Percentiles rank a stretch among this genome's conserved stretches.
These are phyloP conservation scores for Globisporangium middletonii DNA, from an alignment of 352 stramenopile genomes.

Conservation along the genomic window DNA sequence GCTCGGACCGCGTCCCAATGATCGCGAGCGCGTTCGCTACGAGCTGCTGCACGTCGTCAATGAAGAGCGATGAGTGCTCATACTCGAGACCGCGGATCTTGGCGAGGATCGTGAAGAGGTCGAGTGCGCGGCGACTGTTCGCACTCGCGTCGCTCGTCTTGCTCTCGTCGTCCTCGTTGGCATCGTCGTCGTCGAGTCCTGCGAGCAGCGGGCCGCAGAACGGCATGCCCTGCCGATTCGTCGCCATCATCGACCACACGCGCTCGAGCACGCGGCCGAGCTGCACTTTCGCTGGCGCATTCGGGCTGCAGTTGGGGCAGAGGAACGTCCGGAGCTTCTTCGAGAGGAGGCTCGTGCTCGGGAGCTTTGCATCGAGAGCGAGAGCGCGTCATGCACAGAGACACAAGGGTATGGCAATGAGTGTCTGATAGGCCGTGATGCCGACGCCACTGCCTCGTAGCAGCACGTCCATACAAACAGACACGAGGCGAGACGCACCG, in stretches of 20 bases:
- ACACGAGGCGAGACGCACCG: slow-evolving; percentile 23
- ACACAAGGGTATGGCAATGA: neutral
- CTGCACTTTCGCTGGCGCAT: slow-evolving; percentile 56
- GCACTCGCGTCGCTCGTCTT: slow-evolving; percentile 1
- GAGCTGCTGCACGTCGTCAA: slow-evolving; percentile 56
- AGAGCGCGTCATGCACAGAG: neutral
- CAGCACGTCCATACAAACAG: neutral
- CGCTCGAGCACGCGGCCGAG: slow-evolving; percentile 73
- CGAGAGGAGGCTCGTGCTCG: slow-evolving; percentile 52
- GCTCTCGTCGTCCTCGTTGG: slow-evolving; percentile 8
- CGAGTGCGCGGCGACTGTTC: slow-evolving; percentile 17
- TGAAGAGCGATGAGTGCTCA: slow-evolving; percentile 48
- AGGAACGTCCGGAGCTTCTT: slow-evolving; percentile 64
- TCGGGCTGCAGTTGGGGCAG: slow-evolving; percentile 59
- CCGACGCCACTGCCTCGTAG: slow-evolving; percentile 2
- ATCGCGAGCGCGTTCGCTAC: slow-evolving; percentile 57
- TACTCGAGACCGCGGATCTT: slow-evolving; percentile 75
- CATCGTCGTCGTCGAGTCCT: slow-evolving; percentile 38
- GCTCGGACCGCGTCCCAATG: slow-evolving; percentile 48
- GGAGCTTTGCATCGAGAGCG: slow-evolving; percentile 24
- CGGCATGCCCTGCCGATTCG: slow-evolving; percentile 78
- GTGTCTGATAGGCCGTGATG: neutral
- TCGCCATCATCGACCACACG: slow-evolving; percentile 81
- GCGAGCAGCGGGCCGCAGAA: slow-evolving; percentile 74
- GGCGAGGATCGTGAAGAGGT: slow-evolving; percentile 71